Percentiles rank a stretch among this genome's conserved stretches.
phyloP scores from a whole-genome alignment of 495 filamentous ascomycete genomes.

The Xylaria acuta region DNA sequence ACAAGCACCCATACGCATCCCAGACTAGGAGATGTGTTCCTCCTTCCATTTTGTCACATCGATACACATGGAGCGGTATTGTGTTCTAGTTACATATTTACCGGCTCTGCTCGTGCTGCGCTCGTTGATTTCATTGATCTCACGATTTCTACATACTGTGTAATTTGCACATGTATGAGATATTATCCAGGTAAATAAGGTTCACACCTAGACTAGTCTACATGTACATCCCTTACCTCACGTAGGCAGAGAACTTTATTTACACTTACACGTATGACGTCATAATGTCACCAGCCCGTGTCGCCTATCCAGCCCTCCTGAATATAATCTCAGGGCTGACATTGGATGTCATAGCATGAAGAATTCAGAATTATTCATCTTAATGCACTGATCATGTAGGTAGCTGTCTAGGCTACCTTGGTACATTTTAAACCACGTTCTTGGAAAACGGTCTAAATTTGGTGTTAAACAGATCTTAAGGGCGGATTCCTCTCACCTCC shows the following conservation, averaged over 20 bases:
- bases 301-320: background rate
- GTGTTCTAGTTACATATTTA: too few species aligned
- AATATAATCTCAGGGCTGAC: background rate
- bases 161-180: background rate
- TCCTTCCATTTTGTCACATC: too few species aligned
- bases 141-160: background rate
- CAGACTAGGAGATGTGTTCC: too few species aligned
- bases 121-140: background rate
- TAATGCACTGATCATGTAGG: constrained; percentile 1
- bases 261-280: background rate
- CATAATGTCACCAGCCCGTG: background rate
- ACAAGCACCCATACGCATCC: too few species aligned
- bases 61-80: too few species aligned
- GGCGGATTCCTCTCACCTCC: background rate
- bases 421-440: background rate
- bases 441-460: background rate
- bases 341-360: background rate
- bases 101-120: too few species aligned
- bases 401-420: background rate
- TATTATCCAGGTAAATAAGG: background rate
- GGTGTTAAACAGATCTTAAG: background rate
- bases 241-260: background rate
- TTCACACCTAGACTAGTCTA: too few species aligned
- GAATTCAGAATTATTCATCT: background rate
- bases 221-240: too few species aligned